phyloP scores from a whole-genome alignment of 176 grass and related monocot species.

The Oryza meyeriana region DNA sequence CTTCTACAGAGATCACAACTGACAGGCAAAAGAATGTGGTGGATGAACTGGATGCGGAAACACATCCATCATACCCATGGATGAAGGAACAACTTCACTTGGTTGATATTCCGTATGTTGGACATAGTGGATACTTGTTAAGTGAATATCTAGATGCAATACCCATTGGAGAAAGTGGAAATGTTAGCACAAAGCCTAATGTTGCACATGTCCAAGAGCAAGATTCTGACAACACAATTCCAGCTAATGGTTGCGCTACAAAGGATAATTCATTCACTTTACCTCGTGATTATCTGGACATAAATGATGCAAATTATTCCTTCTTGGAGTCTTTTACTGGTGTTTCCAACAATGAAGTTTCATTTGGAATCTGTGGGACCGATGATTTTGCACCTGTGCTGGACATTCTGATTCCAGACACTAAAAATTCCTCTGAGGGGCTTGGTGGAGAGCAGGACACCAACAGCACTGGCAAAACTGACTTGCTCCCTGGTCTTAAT shows the following conservation, averaged over 20 bases:
- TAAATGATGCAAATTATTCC: not conserved
- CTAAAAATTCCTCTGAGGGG: slow-evolving; percentile 9
- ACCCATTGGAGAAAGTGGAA: not conserved
- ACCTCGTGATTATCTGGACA: slow-evolving; percentile 20
- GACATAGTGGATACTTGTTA: slow-evolving; percentile 4
- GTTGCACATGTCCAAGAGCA: slow-evolving; percentile 4
- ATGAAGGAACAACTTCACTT: slow-evolving; percentile 5
- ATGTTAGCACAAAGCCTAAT: slow-evolving; percentile 3
- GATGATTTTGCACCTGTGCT: not conserved
- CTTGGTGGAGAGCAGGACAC: slow-evolving; percentile 5
- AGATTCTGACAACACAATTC: slow-evolving; percentile 5
- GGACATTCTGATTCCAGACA: slow-evolving; percentile 8
- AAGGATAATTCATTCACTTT: slow-evolving; percentile 7
- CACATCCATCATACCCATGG: not conserved
- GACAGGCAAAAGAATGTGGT: not conserved
- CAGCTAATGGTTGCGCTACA: not conserved
- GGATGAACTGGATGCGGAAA: not conserved
- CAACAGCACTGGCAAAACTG: not conserved
- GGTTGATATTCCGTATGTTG: not conserved
- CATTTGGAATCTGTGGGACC: slow-evolving; percentile 19
- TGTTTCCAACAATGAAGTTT: slow-evolving; percentile 14
- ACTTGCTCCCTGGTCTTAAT: slow-evolving; percentile 47
- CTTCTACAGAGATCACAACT: slow-evolving; percentile 18
- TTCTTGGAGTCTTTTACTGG: not conserved
- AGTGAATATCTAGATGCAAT: not conserved